Evolutionary conservation across 1,139 yeast species (phyloP).

Genomic region (Magnusiomyces paraingens): DNA sequence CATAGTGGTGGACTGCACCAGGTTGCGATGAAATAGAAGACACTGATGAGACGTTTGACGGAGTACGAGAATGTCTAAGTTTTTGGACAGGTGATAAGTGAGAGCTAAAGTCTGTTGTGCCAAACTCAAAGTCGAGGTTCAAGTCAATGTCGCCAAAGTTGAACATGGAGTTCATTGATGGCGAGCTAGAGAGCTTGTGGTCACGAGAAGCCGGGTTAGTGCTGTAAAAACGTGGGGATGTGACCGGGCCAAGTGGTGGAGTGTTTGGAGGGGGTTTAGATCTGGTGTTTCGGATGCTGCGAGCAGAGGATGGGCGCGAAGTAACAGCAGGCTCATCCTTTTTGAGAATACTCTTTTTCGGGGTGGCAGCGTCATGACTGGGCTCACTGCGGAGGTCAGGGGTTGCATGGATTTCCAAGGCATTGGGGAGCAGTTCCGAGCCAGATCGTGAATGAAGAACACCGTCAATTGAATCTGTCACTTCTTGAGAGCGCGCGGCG

Average conservation of each 20-base stretch:
- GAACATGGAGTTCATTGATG: slow-evolving; percentile 3
- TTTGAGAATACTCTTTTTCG: slow-evolving; percentile 1
- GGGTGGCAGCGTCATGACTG: slow-evolving; percentile 5
- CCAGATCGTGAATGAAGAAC: slow-evolving; percentile 13
- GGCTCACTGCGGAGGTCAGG: slow-evolving; percentile 11
- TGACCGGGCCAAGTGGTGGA: neutral
- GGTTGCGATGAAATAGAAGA: no score
- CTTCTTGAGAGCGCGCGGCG: neutral
- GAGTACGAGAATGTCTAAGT: no score
- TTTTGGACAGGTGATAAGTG: no score
- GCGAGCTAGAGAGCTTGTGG: neutral
- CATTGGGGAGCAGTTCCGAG: slow-evolving; percentile 21
- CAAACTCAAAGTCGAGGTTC: slow-evolving; percentile 3
- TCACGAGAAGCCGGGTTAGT: neutral
- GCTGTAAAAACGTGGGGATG: neutral
- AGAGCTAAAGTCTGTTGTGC: no score
- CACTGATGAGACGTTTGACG: no score
- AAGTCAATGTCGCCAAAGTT: slow-evolving; percentile 3
- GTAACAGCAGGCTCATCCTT: neutral
- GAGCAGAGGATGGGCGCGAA: neutral
- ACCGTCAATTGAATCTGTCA: slow-evolving; percentile 11
- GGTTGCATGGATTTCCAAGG: slow-evolving; percentile 28
- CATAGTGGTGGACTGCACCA: no score
- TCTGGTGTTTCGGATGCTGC: neutral
- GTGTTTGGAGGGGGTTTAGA: neutral